Evolutionary conservation across 1,139 yeast genomes (phyloP).

Genomic region (Suhomyces ambrosiae): DNA sequence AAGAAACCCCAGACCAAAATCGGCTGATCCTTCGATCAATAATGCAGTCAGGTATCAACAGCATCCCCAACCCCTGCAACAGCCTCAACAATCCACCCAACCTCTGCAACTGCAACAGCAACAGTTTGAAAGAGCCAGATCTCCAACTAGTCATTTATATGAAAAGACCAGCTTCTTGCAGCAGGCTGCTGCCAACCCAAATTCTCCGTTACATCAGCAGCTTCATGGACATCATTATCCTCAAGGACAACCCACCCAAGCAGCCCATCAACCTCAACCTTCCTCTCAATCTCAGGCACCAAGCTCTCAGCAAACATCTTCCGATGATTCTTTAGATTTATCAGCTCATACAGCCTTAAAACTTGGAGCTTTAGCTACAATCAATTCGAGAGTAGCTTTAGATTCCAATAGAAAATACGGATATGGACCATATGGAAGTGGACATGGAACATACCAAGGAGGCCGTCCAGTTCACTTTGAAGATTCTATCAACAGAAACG

Average conservation of each 20-base stretch:
- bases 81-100: conserved; percentile 19
- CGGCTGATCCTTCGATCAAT: conserved; percentile 41
- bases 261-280: conserved; percentile 12
- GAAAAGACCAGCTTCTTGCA: conserved; percentile 50
- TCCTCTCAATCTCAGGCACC: conserved; percentile 3
- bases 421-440: conserved; percentile 10
- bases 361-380: conserved; percentile 64
- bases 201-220: conserved; percentile 29
- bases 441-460: conserved; percentile 14
- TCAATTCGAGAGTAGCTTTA: conserved; percentile 60
- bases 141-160: conserved; percentile 48
- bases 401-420: conserved; percentile 53
- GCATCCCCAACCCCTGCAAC: conserved; percentile 13
- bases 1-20: conserved; percentile 39
- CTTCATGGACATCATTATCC: conserved; percentile 16
- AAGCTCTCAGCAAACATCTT: conserved; percentile 1
- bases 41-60: conserved; percentile 6
- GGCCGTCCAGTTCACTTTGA: conserved; percentile 24
- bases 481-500: conserved; percentile 39
- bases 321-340: conserved; percentile 34
- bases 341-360: conserved; percentile 52
- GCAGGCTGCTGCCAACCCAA: conserved; percentile 41
- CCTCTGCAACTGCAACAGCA: conserved; percentile 22
- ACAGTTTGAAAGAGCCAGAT: conserved; percentile 41
- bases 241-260: conserved; percentile 9